phyloP scores from a whole-genome alignment of 352 stramenopile genomes.

The Globisporangium polare region DNA sequence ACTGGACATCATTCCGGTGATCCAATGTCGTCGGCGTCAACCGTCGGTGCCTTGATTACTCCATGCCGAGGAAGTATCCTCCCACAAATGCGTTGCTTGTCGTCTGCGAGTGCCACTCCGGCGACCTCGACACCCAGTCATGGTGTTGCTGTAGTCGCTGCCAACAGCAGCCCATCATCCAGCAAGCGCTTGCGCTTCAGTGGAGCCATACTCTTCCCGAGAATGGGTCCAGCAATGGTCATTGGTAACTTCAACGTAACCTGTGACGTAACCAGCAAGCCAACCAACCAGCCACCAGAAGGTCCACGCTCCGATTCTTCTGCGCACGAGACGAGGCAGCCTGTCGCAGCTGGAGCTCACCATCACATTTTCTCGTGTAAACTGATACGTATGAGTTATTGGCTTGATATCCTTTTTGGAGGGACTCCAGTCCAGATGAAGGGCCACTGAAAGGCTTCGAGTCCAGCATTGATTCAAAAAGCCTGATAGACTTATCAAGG shows the following conservation, averaged over 20 bases:
- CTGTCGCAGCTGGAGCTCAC: conserved; percentile 1
- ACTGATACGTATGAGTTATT: not conserved
- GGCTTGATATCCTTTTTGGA: not conserved
- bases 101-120: not conserved
- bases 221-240: too few relatives aligned
- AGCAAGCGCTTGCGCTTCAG: too few relatives aligned
- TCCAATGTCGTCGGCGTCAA: not conserved
- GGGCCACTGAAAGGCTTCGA: not conserved
- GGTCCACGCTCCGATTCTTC: not conserved
- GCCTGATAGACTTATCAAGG: not conserved
- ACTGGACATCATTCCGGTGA: conserved; percentile 1
- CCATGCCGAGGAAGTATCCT: not conserved
- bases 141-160: not conserved
- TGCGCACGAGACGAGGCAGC: conserved; percentile 10
- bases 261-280: too few relatives aligned
- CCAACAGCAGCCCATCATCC: too few relatives aligned
- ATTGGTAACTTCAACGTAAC: too few relatives aligned
- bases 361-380: not conserved
- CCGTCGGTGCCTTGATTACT: not conserved
- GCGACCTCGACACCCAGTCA: not conserved
- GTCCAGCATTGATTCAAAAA: not conserved
- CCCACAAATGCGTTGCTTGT: not conserved
- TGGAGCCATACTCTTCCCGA: too few relatives aligned
- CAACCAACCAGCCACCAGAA: too few relatives aligned
- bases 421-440: not conserved